Percentiles rank a stretch among this genome's conserved stretches.
phyloP scores from a whole-genome alignment of 352 stramenopile genomes.

The Peronospora belbahrii region DNA sequence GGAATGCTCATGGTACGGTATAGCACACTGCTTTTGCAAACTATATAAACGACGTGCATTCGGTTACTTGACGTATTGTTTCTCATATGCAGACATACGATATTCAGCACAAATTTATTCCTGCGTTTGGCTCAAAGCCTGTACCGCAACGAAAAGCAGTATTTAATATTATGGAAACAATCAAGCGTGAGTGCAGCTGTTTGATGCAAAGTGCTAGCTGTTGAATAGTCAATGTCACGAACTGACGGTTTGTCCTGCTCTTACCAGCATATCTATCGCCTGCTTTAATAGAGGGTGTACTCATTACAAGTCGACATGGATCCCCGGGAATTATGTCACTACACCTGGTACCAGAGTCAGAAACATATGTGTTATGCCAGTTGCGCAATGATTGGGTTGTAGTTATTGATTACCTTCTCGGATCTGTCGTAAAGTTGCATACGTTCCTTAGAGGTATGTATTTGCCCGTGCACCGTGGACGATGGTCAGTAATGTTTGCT shows the following conservation, averaged over 20 bases:
- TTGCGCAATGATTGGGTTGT: constrained; percentile 70
- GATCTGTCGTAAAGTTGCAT: constrained; percentile 43
- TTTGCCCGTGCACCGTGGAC: neutral
- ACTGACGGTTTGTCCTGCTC: constrained; percentile 5
- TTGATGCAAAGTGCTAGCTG: neutral
- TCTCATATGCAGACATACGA: constrained; percentile 44
- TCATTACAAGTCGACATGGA: constrained; percentile 23
- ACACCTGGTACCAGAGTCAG: constrained; percentile 24
- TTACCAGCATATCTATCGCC: constrained; percentile 23
- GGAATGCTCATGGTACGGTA: constrained; percentile 43
- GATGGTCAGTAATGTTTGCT: neutral
- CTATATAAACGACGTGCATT: neutral
- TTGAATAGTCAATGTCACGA: neutral
- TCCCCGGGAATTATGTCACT: constrained; percentile 39
- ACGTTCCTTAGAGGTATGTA: constrained; percentile 43
- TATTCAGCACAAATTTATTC: constrained; percentile 48
- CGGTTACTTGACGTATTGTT: constrained; percentile 1
- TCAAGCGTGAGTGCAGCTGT: constrained; percentile 34
- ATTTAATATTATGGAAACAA: constrained; percentile 38
- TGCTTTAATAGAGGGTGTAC: constrained; percentile 19
- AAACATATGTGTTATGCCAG: constrained; percentile 47
- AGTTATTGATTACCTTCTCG: constrained; percentile 36
- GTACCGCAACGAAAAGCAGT: constrained; percentile 40
- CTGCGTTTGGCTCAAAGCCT: constrained; percentile 55
- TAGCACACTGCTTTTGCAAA: neutral